These are phyloP conservation scores for Phaeodactylum tricornutum DNA, from an alignment of 108 stramenopile genomes.

Conservation along the genomic window DNA sequence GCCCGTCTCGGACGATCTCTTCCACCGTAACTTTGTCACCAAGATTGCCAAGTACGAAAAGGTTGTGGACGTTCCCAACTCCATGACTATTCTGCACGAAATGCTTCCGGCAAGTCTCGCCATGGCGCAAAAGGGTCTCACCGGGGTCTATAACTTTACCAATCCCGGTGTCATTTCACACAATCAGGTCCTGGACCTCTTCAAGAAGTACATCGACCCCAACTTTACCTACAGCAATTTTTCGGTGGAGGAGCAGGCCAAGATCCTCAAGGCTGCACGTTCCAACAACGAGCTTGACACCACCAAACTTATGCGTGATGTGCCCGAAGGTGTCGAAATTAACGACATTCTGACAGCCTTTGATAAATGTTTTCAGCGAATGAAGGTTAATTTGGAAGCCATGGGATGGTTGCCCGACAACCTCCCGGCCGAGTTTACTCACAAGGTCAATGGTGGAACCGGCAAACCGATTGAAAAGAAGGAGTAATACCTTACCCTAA, in stretches of 20 bases:
- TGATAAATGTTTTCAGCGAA: constrained; percentile 89
- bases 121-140: constrained; percentile 85
- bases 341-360: constrained; percentile 88
- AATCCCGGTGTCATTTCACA: constrained; percentile 99
- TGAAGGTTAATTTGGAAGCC: constrained; percentile 84
- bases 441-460: constrained; percentile 10
- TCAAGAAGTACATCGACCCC: constrained; percentile 98
- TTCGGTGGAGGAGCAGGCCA: constrained; percentile 84
- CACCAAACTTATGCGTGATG: constrained; percentile 87
- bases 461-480: constrained; percentile 4
- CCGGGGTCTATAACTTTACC: constrained; percentile 99
- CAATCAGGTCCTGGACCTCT: constrained; percentile 95
- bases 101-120: constrained; percentile 92
- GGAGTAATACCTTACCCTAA: too few relatives aligned
- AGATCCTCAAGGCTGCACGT: constrained; percentile 91
- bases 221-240: constrained; percentile 96
- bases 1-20: constrained; percentile 97
- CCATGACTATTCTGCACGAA: constrained; percentile 96
- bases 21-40: constrained; percentile 96
- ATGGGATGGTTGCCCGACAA: constrained; percentile 71
- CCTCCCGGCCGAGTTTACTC: constrained; percentile 14
- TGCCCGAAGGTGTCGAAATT: constrained; percentile 85
- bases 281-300: constrained; percentile 98
- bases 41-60: constrained; percentile 97
- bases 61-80: constrained; percentile 99